Evolutionary conservation across 805 yeast species (phyloP).

Genomic region (Lachancea mirantina): DNA sequence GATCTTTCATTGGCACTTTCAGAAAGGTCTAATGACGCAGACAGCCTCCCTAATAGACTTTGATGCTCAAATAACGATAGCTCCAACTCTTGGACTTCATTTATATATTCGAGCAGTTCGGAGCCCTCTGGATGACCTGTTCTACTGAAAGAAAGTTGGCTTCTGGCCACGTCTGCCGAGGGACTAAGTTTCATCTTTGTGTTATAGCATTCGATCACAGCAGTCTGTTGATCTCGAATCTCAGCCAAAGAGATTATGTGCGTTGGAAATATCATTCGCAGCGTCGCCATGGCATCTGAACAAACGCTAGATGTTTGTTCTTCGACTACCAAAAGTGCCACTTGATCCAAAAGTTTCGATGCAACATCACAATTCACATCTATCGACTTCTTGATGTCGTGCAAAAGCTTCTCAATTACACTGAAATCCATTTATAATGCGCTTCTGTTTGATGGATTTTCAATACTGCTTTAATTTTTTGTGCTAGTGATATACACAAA

Average conservation of each 20-base stretch:
- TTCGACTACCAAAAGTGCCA: slow-evolving; percentile 13
- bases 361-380: slow-evolving; percentile 17
- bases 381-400: slow-evolving; percentile 22
- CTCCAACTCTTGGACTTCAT: slow-evolving; percentile 6
- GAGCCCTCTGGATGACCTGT: slow-evolving; percentile 5
- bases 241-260: slow-evolving; percentile 7
- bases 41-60: slow-evolving; percentile 21
- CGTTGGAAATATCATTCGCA: slow-evolving; percentile 11
- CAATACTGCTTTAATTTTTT: not conserved
- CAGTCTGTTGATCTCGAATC: slow-evolving; percentile 4
- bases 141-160: slow-evolving; percentile 4
- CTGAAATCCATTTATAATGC: slow-evolving; percentile 4
- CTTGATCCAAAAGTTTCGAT: slow-evolving; percentile 9
- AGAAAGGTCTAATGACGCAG: slow-evolving; percentile 22
- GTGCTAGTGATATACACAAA: too few relatives aligned
- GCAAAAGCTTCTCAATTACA: slow-evolving; percentile 16
- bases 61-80: slow-evolving; percentile 16
- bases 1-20: slow-evolving; percentile 8
- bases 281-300: slow-evolving; percentile 9
- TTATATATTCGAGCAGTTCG: slow-evolving; percentile 5
- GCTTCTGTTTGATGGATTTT: not conserved
- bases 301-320: too few relatives aligned
- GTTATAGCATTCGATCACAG: slow-evolving; percentile 6
- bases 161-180: slow-evolving; percentile 8
- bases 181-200: slow-evolving; percentile 8